Conservation (phyloP, 176 grass and related monocot genomes). For the Oryza coarctata region DNA sequence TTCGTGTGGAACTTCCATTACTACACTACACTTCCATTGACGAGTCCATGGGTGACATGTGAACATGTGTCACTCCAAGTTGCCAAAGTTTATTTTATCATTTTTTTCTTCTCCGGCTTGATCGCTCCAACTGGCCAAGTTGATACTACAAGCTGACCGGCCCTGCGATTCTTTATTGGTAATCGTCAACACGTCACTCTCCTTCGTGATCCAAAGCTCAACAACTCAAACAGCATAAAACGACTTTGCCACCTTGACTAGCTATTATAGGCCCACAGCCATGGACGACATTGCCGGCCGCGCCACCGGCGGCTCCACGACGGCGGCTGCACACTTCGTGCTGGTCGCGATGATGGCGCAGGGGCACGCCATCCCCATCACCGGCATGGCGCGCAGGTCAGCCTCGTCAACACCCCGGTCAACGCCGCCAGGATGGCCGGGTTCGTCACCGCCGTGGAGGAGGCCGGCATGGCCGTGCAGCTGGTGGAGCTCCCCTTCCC, state of each 20-base stretch:
- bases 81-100: too few relatives aligned
- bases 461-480: constrained; percentile 27
- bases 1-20: too few relatives aligned
- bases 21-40: neutral
- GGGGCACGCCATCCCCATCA: constrained; percentile 73
- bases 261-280: neutral
- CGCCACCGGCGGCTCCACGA: neutral
- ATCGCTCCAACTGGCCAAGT: too few relatives aligned
- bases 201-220: neutral
- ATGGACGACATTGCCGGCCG: neutral
- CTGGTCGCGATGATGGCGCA: constrained; percentile 63
- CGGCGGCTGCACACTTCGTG: constrained; percentile 40
- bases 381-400: constrained; percentile 52
- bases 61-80: neutral
- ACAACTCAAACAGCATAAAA: neutral
- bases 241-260: neutral
- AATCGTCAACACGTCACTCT: neutral
- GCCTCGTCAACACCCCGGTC: constrained; percentile 55
- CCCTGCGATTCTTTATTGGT: too few relatives aligned
- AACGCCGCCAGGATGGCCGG: constrained; percentile 51
- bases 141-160: too few relatives aligned
- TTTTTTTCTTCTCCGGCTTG: too few relatives aligned
- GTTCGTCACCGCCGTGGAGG: neutral
- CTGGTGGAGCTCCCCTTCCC: constrained; percentile 59
- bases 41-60: neutral